Percentiles rank a stretch among this genome's conserved stretches.
phyloP scores from a whole-genome alignment of 192 early-diverging fungal genomes.

The Backusella liffmaniae region DNA sequence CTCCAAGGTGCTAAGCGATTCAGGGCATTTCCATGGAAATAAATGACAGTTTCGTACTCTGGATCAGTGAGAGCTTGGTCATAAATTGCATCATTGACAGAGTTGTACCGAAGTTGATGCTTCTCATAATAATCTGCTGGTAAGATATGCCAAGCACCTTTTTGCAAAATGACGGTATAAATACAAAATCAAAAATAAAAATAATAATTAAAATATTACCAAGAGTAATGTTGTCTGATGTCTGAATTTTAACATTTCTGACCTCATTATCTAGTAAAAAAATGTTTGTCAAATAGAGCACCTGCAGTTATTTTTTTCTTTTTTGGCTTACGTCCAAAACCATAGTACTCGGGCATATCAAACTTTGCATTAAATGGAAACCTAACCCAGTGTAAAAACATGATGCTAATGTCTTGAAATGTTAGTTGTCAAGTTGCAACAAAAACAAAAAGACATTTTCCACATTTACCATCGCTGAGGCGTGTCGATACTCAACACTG shows the following conservation, averaged over 20 bases:
- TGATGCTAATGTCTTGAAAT: slow-evolving; percentile 11
- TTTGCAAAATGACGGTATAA: neutral
- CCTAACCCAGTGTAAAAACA: slow-evolving; percentile 36
- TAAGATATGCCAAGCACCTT: slow-evolving; percentile 39
- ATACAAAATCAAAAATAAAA: neutral
- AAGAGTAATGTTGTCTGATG: slow-evolving; percentile 29
- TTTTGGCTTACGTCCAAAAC: slow-evolving; percentile 34
- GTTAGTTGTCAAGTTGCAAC: neutral
- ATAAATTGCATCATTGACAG: slow-evolving; percentile 5
- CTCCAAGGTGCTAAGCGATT: slow-evolving; percentile 37
- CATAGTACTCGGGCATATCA: slow-evolving; percentile 33
- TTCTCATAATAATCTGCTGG: slow-evolving; percentile 30
- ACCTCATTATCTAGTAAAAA: slow-evolving; percentile 29
- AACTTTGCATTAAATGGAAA: slow-evolving; percentile 27
- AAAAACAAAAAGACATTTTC: no score
- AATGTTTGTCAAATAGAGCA: neutral
- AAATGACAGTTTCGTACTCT: slow-evolving; percentile 35
- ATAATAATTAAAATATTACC: slow-evolving; percentile 13
- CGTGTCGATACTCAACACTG: slow-evolving; percentile 15
- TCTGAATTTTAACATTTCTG: slow-evolving; percentile 30
- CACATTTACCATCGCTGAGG: slow-evolving; percentile 26
- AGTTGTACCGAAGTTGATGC: slow-evolving; percentile 16
- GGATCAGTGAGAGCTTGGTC: slow-evolving; percentile 24
- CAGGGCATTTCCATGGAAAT: slow-evolving; percentile 44
- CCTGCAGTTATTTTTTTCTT: neutral